These are phyloP conservation scores for Colletotrichum abscissum DNA, from an alignment of 2,329 filamentous ascomycete genomes.

Conservation along the genomic window DNA sequence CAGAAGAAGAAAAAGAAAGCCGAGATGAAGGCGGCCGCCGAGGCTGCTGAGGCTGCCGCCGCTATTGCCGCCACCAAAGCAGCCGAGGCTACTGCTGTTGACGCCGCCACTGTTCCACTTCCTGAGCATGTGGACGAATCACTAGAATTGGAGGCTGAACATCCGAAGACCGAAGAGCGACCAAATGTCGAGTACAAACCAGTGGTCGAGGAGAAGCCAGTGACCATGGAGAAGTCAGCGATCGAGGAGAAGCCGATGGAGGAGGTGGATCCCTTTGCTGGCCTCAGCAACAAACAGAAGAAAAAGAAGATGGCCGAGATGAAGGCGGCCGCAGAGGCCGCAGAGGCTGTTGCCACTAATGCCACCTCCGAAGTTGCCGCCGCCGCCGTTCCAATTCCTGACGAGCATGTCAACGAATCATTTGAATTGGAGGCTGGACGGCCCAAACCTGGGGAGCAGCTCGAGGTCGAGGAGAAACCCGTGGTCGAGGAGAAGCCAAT, in stretches of 20 bases:
- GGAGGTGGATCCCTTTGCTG: slow-evolving; percentile 33
- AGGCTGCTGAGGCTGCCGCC: neutral
- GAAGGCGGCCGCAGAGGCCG: neutral
- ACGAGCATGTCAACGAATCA: too few species aligned
- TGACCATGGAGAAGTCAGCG: too few species aligned
- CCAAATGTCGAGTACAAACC: too few species aligned
- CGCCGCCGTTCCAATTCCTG: too few species aligned
- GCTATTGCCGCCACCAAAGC: too few species aligned
- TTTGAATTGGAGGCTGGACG: too few species aligned
- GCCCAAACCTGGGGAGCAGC: neutral
- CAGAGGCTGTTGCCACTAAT: neutral
- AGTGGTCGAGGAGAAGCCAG: too few species aligned
- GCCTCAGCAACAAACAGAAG: slow-evolving; percentile 10
- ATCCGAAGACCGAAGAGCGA: neutral
- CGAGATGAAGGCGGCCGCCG: neutral
- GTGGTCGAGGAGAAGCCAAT: too few species aligned
- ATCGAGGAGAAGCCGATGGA: slow-evolving; percentile 18
- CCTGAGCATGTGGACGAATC: neutral
- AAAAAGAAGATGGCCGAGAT: slow-evolving; percentile 27
- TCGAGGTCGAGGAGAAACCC: slow-evolving; percentile 37
- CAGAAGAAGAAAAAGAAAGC: neutral
- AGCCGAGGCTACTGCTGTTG: too few species aligned
- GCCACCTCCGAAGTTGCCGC: too few species aligned
- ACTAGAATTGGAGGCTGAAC: neutral
- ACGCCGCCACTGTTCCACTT: neutral